These are phyloP conservation scores for Pichiaceae sp. DNA, from an alignment of 1,139 yeast genomes.

Conservation along the genomic window DNA sequence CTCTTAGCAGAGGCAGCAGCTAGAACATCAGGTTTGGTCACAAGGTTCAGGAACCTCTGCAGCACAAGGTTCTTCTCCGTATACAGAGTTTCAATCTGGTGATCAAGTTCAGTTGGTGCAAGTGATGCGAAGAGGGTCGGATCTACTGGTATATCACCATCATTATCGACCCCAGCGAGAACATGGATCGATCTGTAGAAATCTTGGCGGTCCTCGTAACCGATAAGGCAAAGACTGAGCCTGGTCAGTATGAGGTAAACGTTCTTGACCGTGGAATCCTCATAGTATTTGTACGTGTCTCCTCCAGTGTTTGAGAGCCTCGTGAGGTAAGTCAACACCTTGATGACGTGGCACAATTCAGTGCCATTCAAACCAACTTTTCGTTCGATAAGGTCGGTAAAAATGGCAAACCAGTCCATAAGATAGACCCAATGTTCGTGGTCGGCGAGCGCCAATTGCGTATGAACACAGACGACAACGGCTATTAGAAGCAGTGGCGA, in stretches of 20 bases:
- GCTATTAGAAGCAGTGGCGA: constrained; percentile 12
- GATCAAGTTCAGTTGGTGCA: constrained; percentile 5
- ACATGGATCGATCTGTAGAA: constrained; percentile 7
- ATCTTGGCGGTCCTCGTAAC: constrained; percentile 12
- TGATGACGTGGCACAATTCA: constrained; percentile 13
- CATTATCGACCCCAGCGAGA: constrained; percentile 3
- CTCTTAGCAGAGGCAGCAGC: background rate
- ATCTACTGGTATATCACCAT: background rate
- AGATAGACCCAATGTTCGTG: constrained; percentile 16
- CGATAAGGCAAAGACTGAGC: constrained; percentile 7
- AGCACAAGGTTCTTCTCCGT: constrained; percentile 7
- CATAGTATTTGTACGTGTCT: constrained; percentile 1
- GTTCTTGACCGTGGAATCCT: constrained; percentile 1
- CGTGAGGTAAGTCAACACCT: constrained; percentile 6
- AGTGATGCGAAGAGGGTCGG: constrained; percentile 3
- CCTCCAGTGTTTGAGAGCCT: constrained; percentile 1
- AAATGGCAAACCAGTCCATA: constrained; percentile 13
- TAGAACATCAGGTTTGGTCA: background rate
- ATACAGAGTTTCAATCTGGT: constrained; percentile 7
- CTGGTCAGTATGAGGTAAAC: constrained; percentile 5
- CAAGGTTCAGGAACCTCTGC: background rate
- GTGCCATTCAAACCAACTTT: constrained; percentile 5
- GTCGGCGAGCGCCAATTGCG: constrained; percentile 3
- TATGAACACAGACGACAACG: constrained; percentile 10
- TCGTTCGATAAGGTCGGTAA: constrained; percentile 3